A percentile compares a stretch with the other conserved stretches of the same genome.
Evolutionary conservation across 2,329 filamentous ascomycete species (phyloP).

Genomic region (Ceratocystis papillata): DNA sequence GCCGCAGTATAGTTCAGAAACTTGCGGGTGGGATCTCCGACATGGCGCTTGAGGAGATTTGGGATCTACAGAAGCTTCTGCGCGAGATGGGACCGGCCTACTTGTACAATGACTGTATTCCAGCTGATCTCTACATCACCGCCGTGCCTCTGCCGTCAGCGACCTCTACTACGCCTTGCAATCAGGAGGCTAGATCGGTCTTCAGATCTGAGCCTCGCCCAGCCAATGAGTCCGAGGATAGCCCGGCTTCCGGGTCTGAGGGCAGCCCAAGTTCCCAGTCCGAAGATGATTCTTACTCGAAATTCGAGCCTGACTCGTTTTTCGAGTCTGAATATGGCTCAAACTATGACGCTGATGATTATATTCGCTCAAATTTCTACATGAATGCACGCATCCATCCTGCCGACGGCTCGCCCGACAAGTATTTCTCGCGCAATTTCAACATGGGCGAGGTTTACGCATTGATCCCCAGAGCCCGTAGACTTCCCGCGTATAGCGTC

Average conservation of each 20-base stretch:
- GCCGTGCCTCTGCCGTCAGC: constrained; percentile 13
- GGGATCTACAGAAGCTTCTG: constrained; percentile 21
- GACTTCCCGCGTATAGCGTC: constrained; percentile 9
- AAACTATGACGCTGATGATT: no score
- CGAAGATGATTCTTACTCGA: no score
- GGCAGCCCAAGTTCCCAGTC: constrained; percentile 3
- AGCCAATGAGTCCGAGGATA: background rate
- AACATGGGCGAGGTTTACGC: constrained; percentile 40
- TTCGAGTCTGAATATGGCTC: no score
- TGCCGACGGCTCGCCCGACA: constrained; percentile 34
- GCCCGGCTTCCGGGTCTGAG: no score
- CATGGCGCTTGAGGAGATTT: constrained; percentile 5
- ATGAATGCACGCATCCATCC: constrained; percentile 39
- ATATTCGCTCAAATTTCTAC: background rate
- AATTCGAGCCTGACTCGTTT: no score
- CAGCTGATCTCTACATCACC: constrained; percentile 20
- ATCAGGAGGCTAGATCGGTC: background rate
- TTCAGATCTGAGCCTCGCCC: no score
- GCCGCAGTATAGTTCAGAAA: no score
- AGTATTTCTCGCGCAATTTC: constrained; percentile 42
- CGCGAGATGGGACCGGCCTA: constrained; percentile 23
- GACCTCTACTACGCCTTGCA: background rate
- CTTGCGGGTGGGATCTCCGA: no score
- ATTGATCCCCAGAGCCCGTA: constrained; percentile 33
- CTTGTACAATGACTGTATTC: constrained; percentile 15